phyloP scores from a whole-genome alignment of 345 rosid species.

The Salix arbutifolia region DNA sequence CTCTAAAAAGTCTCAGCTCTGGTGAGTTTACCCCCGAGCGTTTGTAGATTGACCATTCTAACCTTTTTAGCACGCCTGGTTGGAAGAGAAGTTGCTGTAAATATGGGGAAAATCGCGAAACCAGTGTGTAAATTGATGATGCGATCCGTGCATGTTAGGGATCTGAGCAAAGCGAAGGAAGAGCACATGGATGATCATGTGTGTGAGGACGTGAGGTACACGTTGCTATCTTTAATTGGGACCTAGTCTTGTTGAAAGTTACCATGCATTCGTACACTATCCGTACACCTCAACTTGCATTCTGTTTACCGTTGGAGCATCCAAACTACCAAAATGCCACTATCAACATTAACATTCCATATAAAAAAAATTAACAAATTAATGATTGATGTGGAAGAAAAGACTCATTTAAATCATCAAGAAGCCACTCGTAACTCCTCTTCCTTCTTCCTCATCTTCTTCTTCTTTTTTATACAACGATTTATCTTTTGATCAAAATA shows the following conservation, averaged over 20 bases:
- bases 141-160: not conserved
- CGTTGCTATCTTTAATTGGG: not conserved
- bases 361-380: no score
- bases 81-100: not conserved
- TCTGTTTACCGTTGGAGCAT: conserved; percentile 1
- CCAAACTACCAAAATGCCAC: not conserved
- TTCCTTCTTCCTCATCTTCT: no score
- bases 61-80: not conserved
- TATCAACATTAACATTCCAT: not conserved
- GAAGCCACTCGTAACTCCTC: no score
- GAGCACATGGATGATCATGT: conserved; percentile 34
- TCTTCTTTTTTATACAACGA: no score
- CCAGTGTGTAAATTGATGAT: not conserved
- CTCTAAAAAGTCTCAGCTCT: not conserved
- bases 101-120: not conserved
- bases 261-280: conserved; percentile 23
- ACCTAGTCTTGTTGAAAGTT: conserved; percentile 12
- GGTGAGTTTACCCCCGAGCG: no score
- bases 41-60: not conserved
- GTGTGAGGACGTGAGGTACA: conserved; percentile 18
- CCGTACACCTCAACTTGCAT: conserved; percentile 29
- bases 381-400: no score
- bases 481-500: no score
- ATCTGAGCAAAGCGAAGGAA: not conserved
- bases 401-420: no score